A percentile compares a stretch with the other conserved stretches of the same genome.
These are phyloP conservation scores for Ceratobasidium sp. DNA, from an alignment of 1,284 basidiomycete genomes.

Conservation along the genomic window DNA sequence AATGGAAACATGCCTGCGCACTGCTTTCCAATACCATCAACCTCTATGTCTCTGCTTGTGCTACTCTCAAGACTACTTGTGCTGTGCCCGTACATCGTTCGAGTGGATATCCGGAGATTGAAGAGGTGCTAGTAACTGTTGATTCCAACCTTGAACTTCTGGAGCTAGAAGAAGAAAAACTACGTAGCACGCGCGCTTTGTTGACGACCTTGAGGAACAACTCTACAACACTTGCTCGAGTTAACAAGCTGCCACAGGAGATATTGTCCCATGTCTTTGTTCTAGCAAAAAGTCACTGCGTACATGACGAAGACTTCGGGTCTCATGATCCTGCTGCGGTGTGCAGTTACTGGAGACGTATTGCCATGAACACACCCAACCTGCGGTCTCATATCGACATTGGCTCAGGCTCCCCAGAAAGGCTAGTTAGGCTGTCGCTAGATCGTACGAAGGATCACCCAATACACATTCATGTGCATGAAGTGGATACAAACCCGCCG, in stretches of 20 bases:
- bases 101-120: too few species aligned
- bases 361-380: background rate
- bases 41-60: too few species aligned
- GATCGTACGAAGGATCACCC: background rate
- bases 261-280: background rate
- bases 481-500: background rate
- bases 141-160: too few species aligned
- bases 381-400: constrained; percentile 6
- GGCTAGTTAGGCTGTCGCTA: background rate
- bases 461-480: background rate
- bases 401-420: background rate
- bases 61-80: too few species aligned
- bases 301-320: background rate
- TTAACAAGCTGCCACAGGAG: constrained; percentile 12
- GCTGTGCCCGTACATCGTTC: too few species aligned
- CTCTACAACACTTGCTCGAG: background rate
- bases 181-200: background rate
- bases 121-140: too few species aligned
- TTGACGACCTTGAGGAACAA: background rate
- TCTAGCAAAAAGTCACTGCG: background rate
- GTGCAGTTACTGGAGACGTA: background rate
- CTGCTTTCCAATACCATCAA: too few species aligned
- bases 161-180: too few species aligned
- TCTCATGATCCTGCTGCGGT: background rate
- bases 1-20: too few species aligned